Evolutionary conservation across 768 basidiomycete species (phyloP).

Genomic region (Phanerochaete carnosa): DNA sequence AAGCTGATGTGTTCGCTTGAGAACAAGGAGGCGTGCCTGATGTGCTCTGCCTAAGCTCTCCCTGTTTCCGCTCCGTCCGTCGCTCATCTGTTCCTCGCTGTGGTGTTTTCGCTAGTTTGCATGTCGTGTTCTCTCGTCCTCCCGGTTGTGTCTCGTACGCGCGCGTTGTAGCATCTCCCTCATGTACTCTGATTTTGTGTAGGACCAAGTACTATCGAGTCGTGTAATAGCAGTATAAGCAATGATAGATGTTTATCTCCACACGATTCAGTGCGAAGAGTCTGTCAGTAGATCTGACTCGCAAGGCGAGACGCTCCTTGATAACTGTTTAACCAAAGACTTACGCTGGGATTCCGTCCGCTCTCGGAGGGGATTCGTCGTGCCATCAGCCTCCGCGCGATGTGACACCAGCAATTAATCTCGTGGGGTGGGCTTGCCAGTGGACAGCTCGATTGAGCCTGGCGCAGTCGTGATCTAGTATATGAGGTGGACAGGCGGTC

Average conservation of each 20-base stretch:
- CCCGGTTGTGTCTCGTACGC: not conserved
- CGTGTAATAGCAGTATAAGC: slow-evolving; percentile 3
- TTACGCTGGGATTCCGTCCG: not conserved
- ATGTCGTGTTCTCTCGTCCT: not conserved
- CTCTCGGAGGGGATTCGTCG: no score
- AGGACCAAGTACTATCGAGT: not conserved
- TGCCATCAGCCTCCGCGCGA: no score
- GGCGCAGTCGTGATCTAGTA: no score
- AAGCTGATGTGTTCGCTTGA: slow-evolving; percentile 82
- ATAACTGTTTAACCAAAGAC: no score
- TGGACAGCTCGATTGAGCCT: no score
- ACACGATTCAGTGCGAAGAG: not conserved
- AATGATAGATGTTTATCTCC: not conserved
- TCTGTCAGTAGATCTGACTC: no score
- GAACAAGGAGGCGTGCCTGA: slow-evolving; percentile 92
- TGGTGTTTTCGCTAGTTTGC: not conserved
- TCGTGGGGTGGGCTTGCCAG: no score
- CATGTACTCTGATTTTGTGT: slow-evolving; percentile 1
- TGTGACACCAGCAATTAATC: no score
- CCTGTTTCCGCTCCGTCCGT: not conserved
- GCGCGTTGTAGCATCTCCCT: not conserved
- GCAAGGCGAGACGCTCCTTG: no score
- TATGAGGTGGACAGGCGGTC: no score
- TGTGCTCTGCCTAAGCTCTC: slow-evolving; percentile 58
- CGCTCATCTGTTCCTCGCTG: not conserved